These are phyloP conservation scores for Prorocentrum cordatum DNA, from an alignment of 169 alveolate species.

Conservation along the genomic window DNA sequence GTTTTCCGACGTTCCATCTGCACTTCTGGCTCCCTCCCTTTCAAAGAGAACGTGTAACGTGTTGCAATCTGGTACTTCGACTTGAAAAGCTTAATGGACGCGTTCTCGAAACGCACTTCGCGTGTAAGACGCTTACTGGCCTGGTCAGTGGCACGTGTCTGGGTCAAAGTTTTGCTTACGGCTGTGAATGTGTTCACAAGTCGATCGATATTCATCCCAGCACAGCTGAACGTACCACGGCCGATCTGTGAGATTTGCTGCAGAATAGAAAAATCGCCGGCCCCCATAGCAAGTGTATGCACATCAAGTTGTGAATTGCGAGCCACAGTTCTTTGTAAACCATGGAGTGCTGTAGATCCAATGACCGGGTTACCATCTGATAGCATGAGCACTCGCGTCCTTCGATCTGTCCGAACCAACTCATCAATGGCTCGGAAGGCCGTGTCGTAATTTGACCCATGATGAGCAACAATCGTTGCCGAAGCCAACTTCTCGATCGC, in stretches of 20 bases:
- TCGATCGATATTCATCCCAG: neutral
- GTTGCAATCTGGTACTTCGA: neutral
- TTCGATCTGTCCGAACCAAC: neutral
- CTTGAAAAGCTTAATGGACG: neutral
- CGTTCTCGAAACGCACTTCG: neutral
- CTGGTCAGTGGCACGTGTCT: neutral
- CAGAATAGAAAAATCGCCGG: neutral
- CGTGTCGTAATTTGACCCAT: neutral
- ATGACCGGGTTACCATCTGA: neutral
- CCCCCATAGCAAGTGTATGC: slow-evolving; percentile 12
- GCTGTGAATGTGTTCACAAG: slow-evolving; percentile 37
- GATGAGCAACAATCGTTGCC: neutral
- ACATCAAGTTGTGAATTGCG: neutral
- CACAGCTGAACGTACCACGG: slow-evolving; percentile 15
- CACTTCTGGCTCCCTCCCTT: neutral
- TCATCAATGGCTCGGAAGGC: neutral
- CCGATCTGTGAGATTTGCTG: slow-evolving; percentile 37
- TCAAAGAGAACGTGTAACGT: neutral
- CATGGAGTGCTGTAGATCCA: neutral
- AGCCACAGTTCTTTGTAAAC: neutral
- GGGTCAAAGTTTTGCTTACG: slow-evolving; percentile 5
- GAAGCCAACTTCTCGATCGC: neutral
- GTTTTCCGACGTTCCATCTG: neutral
- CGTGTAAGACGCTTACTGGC: neutral
- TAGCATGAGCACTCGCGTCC: neutral